Conservation (phyloP, 352 stramenopile genomes). For the Phytophthora boehmeriae region DNA sequence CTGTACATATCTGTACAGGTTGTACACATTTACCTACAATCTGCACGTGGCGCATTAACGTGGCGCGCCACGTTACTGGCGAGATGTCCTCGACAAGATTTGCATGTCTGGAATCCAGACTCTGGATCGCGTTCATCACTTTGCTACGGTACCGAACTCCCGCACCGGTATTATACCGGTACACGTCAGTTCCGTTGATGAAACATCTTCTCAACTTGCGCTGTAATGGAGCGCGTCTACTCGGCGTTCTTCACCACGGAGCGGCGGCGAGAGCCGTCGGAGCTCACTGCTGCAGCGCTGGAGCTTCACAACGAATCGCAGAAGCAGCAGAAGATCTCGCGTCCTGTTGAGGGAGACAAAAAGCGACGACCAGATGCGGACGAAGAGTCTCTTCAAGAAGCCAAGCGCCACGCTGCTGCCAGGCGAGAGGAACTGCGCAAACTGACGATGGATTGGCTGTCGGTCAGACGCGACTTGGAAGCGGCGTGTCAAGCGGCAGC, state of each 20-base stretch:
- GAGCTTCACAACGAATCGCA: slow-evolving; percentile 70
- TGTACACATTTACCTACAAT: too few relatives aligned
- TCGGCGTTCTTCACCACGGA: slow-evolving; percentile 83
- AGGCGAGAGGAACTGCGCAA: slow-evolving; percentile 45
- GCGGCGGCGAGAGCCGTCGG: slow-evolving; percentile 35
- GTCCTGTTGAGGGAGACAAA: slow-evolving; percentile 6
- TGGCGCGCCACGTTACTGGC: too few relatives aligned
- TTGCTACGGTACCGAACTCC: neutral
- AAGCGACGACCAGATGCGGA: slow-evolving; percentile 13
- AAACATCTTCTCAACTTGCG: neutral
- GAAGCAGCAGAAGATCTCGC: slow-evolving; percentile 18
- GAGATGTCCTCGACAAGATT: neutral
- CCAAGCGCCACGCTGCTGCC: slow-evolving; percentile 32
- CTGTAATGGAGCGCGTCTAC: slow-evolving; percentile 84
- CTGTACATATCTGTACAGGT: too few relatives aligned
- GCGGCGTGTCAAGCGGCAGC: slow-evolving; percentile 50
- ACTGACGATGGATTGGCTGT: slow-evolving; percentile 33
- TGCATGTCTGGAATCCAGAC: neutral
- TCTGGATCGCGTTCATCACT: too few relatives aligned
- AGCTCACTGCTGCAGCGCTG: slow-evolving; percentile 67
- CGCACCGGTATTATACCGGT: neutral
- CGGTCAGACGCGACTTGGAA: slow-evolving; percentile 54
- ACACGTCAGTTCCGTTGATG: neutral
- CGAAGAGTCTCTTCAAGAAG: slow-evolving; percentile 24
- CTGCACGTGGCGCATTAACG: too few relatives aligned